These are phyloP conservation scores for Solanum chiquidenum DNA, from an alignment of 257 asterid genomes.

Conservation along the genomic window DNA sequence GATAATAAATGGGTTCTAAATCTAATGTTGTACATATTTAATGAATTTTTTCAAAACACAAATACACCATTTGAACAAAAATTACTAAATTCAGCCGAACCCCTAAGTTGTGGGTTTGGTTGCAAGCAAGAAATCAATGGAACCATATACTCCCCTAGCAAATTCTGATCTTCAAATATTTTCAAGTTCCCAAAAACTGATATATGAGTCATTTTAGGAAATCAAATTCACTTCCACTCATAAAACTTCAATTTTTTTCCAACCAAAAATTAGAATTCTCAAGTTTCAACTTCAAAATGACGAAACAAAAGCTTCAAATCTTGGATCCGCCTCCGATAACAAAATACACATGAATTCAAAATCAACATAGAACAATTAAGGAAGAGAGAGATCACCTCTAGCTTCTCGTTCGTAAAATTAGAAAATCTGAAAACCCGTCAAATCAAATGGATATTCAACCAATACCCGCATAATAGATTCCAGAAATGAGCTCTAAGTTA, in stretches of 20 bases:
- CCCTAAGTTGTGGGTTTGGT: background rate
- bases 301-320: background rate
- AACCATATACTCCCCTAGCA: background rate
- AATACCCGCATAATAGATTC: background rate
- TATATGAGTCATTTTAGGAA: background rate
- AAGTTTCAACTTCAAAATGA: background rate
- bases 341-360: background rate
- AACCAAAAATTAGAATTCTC: no score
- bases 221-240: background rate
- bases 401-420: background rate
- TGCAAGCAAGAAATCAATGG: background rate
- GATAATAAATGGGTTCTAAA: background rate
- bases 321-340: background rate
- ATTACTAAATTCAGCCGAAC: background rate
- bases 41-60: no score
- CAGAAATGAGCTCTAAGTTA: background rate
- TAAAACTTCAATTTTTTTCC: background rate
- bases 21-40: background rate
- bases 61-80: background rate
- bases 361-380: background rate
- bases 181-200: background rate
- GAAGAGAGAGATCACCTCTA: background rate
- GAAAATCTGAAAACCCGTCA: background rate
- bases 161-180: background rate
- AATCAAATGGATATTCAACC: background rate